These are phyloP conservation scores for Aureobasidium mangrovei DNA, from an alignment of 2,329 filamentous ascomycete genomes.

Conservation along the genomic window DNA sequence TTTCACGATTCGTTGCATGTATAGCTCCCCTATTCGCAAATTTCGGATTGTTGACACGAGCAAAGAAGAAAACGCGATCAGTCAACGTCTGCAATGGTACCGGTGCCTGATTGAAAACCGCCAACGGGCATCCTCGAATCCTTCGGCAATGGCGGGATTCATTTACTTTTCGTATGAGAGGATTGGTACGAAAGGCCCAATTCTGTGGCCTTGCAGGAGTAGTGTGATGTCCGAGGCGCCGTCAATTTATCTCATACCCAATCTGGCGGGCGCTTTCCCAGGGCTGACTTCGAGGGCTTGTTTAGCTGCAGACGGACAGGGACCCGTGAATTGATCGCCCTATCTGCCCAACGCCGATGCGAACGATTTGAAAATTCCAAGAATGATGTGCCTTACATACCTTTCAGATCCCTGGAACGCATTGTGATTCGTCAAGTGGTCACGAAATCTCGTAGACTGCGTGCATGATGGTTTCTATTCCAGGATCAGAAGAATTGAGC, in stretches of 20 bases:
- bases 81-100: constrained; percentile 6
- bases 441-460: background rate
- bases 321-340: background rate
- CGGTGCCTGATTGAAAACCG: constrained; percentile 10
- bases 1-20: background rate
- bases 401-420: constrained; percentile 6
- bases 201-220: background rate
- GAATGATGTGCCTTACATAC: background rate
- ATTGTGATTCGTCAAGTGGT: background rate
- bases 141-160: background rate
- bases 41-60: background rate
- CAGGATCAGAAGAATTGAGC: constrained; percentile 1
- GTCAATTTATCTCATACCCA: constrained; percentile 7
- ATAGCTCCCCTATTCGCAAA: background rate
- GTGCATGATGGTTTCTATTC: constrained; percentile 8
- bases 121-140: constrained; percentile 2
- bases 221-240: background rate
- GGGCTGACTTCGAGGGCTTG: background rate
- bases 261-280: background rate
- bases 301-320: background rate
- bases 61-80: background rate
- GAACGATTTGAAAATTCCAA: background rate
- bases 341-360: background rate
- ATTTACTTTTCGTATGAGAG: background rate
- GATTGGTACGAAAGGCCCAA: background rate